Percentiles rank a stretch among this genome's conserved stretches.
Conservation (phyloP, 129 eudicot species). For the Calendula officinalis region DNA sequence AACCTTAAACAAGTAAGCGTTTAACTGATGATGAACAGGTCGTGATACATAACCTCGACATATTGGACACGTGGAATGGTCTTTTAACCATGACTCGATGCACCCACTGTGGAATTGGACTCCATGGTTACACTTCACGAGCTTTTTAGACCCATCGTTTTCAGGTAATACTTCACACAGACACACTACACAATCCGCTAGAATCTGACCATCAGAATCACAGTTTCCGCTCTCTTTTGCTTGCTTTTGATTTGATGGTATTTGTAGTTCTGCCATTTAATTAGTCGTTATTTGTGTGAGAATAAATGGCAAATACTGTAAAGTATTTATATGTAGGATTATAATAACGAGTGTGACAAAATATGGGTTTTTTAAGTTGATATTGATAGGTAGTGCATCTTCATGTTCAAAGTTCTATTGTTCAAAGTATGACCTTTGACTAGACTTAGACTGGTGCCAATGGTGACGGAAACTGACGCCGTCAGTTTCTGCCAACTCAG, state of each 20-base stretch:
- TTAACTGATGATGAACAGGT: neutral
- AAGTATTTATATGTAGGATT: too few relatives aligned
- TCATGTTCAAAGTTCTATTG: neutral
- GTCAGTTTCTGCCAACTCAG: too few relatives aligned
- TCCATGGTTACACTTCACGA: neutral
- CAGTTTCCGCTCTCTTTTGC: neutral
- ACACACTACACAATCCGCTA: conserved; percentile 5
- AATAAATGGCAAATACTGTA: too few relatives aligned
- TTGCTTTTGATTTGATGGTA: neutral
- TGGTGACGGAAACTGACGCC: too few relatives aligned
- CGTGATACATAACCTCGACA: neutral
- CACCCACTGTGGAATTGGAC: conserved; percentile 3
- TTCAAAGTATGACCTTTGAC: conserved; percentile 14
- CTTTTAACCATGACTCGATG: conserved; percentile 1
- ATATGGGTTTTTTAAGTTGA: neutral
- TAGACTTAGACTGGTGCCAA: too few relatives aligned
- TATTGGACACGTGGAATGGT: conserved; percentile 8
- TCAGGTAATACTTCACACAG: conserved; percentile 2
- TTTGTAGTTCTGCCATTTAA: too few relatives aligned
- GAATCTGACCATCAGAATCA: neutral
- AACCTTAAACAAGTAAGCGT: neutral
- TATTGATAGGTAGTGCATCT: neutral
- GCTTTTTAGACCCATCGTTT: neutral
- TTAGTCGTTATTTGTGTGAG: too few relatives aligned
- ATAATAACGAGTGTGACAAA: neutral